Evolutionary conservation across 352 stramenopile genomes (phyloP), one percentile per base, ranked within the genome.

Genomic region (Phytophthora crassamura): DNA sequence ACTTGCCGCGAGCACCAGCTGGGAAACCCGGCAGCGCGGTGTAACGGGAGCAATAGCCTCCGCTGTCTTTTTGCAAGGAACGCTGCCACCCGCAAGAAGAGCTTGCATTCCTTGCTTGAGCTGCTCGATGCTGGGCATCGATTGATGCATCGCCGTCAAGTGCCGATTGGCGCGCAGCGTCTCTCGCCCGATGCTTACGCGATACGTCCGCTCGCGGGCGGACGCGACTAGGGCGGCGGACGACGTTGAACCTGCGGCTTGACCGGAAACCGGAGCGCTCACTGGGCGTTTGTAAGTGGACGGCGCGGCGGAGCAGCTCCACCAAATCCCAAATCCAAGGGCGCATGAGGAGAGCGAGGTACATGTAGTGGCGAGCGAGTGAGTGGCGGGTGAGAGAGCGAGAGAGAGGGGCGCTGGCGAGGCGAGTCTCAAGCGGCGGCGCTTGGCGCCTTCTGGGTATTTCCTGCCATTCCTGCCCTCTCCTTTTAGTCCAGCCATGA

Each of bases 261-360:
- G 45, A n/a, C n/a, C n/a, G n/a, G n/a, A n/a, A n/a, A 11, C 30
- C 7, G 30, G 42, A 55, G 11, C 48, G 38, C 12, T 39, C 30
- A 47, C 36, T 58, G 14, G 36, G 39, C 25, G 33, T 69, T 64
- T 69, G 61, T 64, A 60, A 43, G 62, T 28, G 53, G 46, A 53
- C 36, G 36, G 4, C 22, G 22, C 22, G 22, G 22, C 22, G 22
- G 22, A 18, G 15, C n/a, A 2, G 34, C 55, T 68, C 59, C 50
- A 54, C 50, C 36, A 52, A 48, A 55, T 62, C 50, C 58, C 32
- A 42, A 15, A n/a, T n/a, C n/a, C n/a, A n/a, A n/a, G n/a, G n/a
- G n/a, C n/a, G n/a, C n/a, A n/a, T n/a, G n/a, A n/a, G n/a, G n/a
- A n/a, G n/a, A n/a, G n/a, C n/a, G n/a, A n/a, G n/a, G n/a, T n/a